A percentile compares a stretch with the other conserved stretches of the same genome.
These are phyloP conservation scores for Candida oleophila DNA, from an alignment of 805 yeast species.

Conservation along the genomic window DNA sequence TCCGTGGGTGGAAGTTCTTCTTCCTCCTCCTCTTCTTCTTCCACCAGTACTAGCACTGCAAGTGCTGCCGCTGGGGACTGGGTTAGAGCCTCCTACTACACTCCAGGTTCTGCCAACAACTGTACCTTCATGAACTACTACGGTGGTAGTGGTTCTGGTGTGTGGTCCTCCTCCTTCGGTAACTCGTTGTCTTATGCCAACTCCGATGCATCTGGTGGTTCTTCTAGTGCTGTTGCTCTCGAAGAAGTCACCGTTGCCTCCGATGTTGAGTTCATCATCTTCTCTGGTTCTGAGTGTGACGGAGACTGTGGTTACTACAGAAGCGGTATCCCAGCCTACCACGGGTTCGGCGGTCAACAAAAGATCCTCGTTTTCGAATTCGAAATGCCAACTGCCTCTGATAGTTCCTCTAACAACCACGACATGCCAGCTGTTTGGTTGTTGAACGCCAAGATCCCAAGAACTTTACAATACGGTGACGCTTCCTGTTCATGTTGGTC, in stretches of 20 bases:
- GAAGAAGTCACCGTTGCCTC: slow-evolving; percentile 68
- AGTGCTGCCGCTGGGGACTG: slow-evolving; percentile 55
- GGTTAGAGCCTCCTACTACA: slow-evolving; percentile 74
- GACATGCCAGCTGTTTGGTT: slow-evolving; percentile 99
- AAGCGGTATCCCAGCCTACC: slow-evolving; percentile 84
- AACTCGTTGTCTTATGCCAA: slow-evolving; percentile 86
- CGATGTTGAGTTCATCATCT: slow-evolving; percentile 77
- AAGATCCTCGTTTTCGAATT: slow-evolving; percentile 94
- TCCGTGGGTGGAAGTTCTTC: slow-evolving; percentile 14
- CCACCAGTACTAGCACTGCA: slow-evolving; percentile 26
- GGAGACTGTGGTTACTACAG: slow-evolving; percentile 83
- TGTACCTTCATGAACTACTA: slow-evolving; percentile 79
- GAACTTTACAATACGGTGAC: slow-evolving; percentile 91
- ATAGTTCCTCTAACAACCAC: slow-evolving; percentile 53
- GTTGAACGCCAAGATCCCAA: slow-evolving; percentile 92
- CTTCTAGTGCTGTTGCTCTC: slow-evolving; percentile 67
- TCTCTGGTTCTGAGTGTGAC: slow-evolving; percentile 66
- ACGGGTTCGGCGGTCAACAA: slow-evolving; percentile 82
- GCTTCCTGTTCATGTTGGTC: slow-evolving; percentile 91
- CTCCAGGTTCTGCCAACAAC: slow-evolving; percentile 70
- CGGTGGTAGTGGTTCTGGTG: slow-evolving; percentile 92
- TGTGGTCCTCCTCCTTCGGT: slow-evolving; percentile 84
- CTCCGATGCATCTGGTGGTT: slow-evolving; percentile 72
- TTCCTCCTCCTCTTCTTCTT: slow-evolving; percentile 25
- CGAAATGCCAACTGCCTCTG: slow-evolving; percentile 76